These are phyloP conservation scores for Dactylorhiza incarnata DNA, from an alignment of 106 monocot species.

Conservation along the genomic window DNA sequence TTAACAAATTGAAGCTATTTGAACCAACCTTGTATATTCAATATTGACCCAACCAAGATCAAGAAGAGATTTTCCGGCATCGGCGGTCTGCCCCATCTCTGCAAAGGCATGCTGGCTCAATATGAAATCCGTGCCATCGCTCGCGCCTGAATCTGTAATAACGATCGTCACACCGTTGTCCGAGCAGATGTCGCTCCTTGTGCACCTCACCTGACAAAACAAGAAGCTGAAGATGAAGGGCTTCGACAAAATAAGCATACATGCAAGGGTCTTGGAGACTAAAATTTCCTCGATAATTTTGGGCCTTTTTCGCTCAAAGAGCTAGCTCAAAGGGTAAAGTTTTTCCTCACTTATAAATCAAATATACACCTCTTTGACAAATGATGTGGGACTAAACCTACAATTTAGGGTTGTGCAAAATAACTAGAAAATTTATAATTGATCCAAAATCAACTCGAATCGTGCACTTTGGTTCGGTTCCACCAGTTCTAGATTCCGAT, in stretches of 20 bases:
- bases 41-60: conserved; percentile 38
- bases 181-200: conserved; percentile 36
- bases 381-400: too few species aligned
- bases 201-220: conserved; percentile 41
- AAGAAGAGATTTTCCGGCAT: conserved; percentile 40
- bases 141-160: conserved; percentile 55
- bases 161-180: conserved; percentile 42
- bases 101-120: conserved; percentile 58
- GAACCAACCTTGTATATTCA: conserved; percentile 37
- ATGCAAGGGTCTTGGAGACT: neutral
- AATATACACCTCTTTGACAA: too few species aligned
- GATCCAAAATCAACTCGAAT: too few species aligned
- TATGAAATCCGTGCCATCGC: conserved; percentile 60
- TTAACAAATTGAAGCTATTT: neutral
- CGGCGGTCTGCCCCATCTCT: conserved; percentile 40
- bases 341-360: too few species aligned
- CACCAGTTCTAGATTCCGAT: too few species aligned
- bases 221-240: neutral
- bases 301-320: too few species aligned
- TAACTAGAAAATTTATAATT: too few species aligned
- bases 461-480: too few species aligned
- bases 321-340: too few species aligned
- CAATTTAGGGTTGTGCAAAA: too few species aligned
- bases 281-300: neutral
- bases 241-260: neutral